Conservation (phyloP, 2,329 filamentous ascomycete species). For the Pseudocercospora crystallina region DNA sequence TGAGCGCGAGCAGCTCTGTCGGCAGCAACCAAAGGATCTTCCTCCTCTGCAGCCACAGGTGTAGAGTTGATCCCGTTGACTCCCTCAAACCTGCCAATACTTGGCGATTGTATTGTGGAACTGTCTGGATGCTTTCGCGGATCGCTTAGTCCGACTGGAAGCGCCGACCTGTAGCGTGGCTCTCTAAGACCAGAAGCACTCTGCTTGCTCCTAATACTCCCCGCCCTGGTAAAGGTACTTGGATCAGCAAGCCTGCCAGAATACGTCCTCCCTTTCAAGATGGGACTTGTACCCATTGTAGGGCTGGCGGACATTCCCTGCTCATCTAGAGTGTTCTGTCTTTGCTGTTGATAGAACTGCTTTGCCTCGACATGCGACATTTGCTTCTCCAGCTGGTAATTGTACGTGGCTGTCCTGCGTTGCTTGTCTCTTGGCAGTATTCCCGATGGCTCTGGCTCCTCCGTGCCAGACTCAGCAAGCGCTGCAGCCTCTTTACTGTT, state of each 20-base stretch:
- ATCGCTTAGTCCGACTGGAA: slow-evolving; percentile 37
- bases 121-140: slow-evolving; percentile 33
- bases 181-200: slow-evolving; percentile 29
- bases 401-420: slow-evolving; percentile 81
- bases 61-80: slow-evolving; percentile 14
- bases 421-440: slow-evolving; percentile 54
- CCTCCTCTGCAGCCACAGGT: slow-evolving; percentile 10
- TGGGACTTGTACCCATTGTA: slow-evolving; percentile 31
- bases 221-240: slow-evolving; percentile 39
- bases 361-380: slow-evolving; percentile 94
- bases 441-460: slow-evolving; percentile 30
- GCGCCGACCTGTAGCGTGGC: slow-evolving; percentile 33
- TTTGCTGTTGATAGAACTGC: slow-evolving; percentile 89
- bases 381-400: slow-evolving; percentile 88
- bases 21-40: slow-evolving; percentile 43
- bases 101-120: slow-evolving; percentile 33
- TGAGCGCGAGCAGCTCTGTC: slow-evolving; percentile 53
- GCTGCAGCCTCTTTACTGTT: slow-evolving; percentile 17
- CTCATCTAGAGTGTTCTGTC: slow-evolving; percentile 58
- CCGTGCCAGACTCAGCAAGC: slow-evolving; percentile 15
- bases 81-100: slow-evolving; percentile 31
- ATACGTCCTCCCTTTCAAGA: slow-evolving; percentile 46
- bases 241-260: slow-evolving; percentile 41
- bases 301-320: slow-evolving; percentile 34
- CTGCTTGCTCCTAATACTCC: slow-evolving; percentile 44